Conservation (phyloP, 495 filamentous ascomycete species). For the Clohesyomyces aquaticus region DNA sequence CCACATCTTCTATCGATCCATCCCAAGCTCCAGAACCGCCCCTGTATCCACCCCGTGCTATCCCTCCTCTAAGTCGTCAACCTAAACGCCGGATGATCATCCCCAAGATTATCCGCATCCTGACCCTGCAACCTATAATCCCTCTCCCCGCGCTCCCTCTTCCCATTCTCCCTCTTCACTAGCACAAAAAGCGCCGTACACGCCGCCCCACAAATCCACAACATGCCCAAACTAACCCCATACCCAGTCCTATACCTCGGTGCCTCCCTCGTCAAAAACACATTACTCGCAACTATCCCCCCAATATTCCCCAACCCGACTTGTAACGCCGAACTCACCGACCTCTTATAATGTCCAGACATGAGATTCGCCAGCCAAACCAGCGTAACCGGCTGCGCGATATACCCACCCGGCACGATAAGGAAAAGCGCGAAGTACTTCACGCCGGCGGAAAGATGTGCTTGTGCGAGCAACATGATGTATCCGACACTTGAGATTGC, state of each 20-base stretch:
- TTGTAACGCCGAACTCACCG: slow-evolving; percentile 53
- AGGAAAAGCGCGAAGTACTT: slow-evolving; percentile 52
- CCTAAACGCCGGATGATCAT: slow-evolving; percentile 56
- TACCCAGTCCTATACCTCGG: slow-evolving; percentile 50
- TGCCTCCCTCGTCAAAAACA: slow-evolving; percentile 46
- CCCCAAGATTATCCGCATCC: slow-evolving; percentile 59
- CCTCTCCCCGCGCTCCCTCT: slow-evolving; percentile 54
- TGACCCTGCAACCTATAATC: slow-evolving; percentile 57
- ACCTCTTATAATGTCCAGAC: slow-evolving; percentile 49
- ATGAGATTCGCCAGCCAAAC: slow-evolving; percentile 47
- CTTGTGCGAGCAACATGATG: slow-evolving; percentile 45
- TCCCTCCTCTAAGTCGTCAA: slow-evolving; percentile 18
- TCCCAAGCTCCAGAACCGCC: no score
- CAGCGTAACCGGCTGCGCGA: slow-evolving; percentile 47
- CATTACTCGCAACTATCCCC: slow-evolving; percentile 49
- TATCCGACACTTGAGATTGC: slow-evolving; percentile 44
- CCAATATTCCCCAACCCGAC: slow-evolving; percentile 56
- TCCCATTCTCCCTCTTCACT: slow-evolving; percentile 44
- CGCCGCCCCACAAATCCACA: slow-evolving; percentile 54
- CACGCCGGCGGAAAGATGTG: slow-evolving; percentile 37
- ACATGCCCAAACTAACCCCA: slow-evolving; percentile 49
- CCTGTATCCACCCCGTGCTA: no score
- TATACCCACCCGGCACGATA: slow-evolving; percentile 47
- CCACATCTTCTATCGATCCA: no score
- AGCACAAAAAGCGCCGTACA: slow-evolving; percentile 51